A percentile compares a stretch with the other conserved stretches of the same genome.
Evolutionary conservation across 139 green algal genomes (phyloP).

Genomic region (Zygnema circumcarinatum): DNA sequence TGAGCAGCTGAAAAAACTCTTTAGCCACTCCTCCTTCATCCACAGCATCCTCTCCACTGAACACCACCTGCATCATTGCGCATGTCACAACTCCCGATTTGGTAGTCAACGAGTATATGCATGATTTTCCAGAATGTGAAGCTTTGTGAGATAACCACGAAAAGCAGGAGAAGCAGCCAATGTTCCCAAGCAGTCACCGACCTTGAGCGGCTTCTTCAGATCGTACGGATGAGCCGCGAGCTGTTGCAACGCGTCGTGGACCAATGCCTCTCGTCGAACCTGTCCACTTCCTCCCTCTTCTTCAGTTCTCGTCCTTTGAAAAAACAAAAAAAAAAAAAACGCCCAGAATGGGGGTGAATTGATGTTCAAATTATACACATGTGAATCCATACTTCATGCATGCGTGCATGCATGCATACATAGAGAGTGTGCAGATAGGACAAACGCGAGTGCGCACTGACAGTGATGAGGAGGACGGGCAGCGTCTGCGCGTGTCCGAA

Average conservation of each 20-base stretch:
- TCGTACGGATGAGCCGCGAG: constrained; percentile 62
- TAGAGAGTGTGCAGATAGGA: background rate
- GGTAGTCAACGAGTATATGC: no score
- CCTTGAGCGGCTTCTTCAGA: constrained; percentile 54
- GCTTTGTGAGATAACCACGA: no score
- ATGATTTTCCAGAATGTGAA: no score
- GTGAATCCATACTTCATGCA: background rate
- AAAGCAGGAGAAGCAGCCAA: no score
- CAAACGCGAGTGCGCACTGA: background rate
- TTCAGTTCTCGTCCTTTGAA: constrained; percentile 17
- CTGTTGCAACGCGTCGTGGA: constrained; percentile 83
- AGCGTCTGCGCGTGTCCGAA: constrained; percentile 1
- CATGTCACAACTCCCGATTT: no score
- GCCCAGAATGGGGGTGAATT: background rate
- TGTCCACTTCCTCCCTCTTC: no score
- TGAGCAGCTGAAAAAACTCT: constrained; percentile 91
- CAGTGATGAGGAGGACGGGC: constrained; percentile 10
- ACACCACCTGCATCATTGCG: constrained; percentile 75
- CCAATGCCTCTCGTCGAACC: constrained; percentile 73
- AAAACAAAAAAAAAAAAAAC: constrained; percentile 9
- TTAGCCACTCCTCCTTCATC: constrained; percentile 88
- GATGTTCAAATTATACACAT: background rate
- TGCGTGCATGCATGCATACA: background rate
- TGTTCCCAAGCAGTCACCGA: no score
- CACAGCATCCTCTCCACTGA: constrained; percentile 86